Evolutionary conservation across 1,284 basidiomycete species (phyloP).

Genomic region (Cryptococcus jaspeensis): DNA sequence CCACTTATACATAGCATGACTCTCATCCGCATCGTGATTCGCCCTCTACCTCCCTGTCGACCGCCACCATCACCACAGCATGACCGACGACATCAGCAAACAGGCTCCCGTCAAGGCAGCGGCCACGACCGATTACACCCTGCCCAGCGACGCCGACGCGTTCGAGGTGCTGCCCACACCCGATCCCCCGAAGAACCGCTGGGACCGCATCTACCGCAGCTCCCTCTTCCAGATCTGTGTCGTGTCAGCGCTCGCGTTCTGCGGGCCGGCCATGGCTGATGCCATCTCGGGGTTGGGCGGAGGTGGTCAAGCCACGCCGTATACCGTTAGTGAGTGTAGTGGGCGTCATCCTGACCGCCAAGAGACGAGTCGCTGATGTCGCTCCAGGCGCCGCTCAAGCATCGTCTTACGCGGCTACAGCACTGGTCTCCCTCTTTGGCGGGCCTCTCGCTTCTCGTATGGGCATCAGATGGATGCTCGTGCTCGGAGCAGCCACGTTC

Average conservation of each 20-base stretch:
- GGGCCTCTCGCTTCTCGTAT: conserved; percentile 18
- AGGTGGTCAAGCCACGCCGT: conserved; percentile 16
- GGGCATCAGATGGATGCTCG: conserved; percentile 20
- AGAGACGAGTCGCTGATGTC: too few relatives aligned
- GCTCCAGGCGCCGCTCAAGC: conserved; percentile 11
- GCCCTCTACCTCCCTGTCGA: not conserved
- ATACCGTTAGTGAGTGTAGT: conserved; percentile 11
- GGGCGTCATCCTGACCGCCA: not conserved
- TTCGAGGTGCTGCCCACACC: conserved; percentile 9
- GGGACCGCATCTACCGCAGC: conserved; percentile 8
- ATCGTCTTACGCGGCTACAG: conserved; percentile 13
- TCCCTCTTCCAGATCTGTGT: conserved; percentile 18
- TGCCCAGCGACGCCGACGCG: too few relatives aligned
- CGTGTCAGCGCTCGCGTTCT: conserved; percentile 15
- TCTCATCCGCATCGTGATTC: too few relatives aligned
- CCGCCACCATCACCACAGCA: not conserved
- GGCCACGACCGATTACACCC: too few relatives aligned
- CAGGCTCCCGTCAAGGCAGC: too few relatives aligned
- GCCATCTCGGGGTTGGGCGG: conserved; percentile 17
- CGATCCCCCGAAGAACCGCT: conserved; percentile 3
- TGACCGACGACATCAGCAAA: not conserved
- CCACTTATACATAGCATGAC: too few relatives aligned
- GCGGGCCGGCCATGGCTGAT: conserved; percentile 17
- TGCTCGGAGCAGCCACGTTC: conserved; percentile 27
- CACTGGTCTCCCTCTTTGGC: conserved; percentile 17